Percentiles rank a stretch among this genome's conserved stretches.
phyloP scores from a whole-genome alignment of 2,329 filamentous ascomycete genomes.

The Exophiala phaeomuriformis region DNA sequence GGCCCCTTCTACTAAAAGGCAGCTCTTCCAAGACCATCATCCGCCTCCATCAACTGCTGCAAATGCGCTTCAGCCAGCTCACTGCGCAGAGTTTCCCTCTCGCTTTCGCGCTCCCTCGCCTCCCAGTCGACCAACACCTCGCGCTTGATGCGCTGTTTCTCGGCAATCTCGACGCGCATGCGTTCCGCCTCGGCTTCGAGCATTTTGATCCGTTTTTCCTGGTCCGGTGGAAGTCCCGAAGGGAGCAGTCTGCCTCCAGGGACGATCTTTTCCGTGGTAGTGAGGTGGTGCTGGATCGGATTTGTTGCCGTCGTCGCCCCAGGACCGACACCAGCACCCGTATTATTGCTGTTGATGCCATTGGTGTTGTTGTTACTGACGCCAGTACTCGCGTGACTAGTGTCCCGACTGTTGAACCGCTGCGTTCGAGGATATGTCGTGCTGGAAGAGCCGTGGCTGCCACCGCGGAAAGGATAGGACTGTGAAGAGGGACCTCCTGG shows the following conservation, averaged over 20 bases:
- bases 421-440: conserved; percentile 35
- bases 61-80: conserved; percentile 44
- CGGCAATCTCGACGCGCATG: conserved; percentile 38
- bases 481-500: too few species aligned
- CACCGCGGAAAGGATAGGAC: too few species aligned
- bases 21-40: conserved; percentile 36
- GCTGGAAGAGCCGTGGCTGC: conserved; percentile 34
- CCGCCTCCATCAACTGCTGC: conserved; percentile 40
- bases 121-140: conserved; percentile 42
- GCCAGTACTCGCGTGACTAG: neutral
- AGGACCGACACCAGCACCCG: too few species aligned
- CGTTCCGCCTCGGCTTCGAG: conserved; percentile 41
- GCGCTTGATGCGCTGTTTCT: conserved; percentile 40
- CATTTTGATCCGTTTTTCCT: conserved; percentile 40
- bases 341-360: neutral
- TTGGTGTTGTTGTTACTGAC: neutral
- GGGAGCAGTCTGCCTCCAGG: conserved; percentile 39
- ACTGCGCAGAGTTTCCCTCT: conserved; percentile 41
- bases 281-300: conserved; percentile 31
- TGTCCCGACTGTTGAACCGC: conserved; percentile 30
- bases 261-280: conserved; percentile 32
- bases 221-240: conserved; percentile 33
- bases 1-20: conserved; percentile 33
- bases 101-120: conserved; percentile 41
- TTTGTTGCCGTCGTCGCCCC: neutral